Evolutionary conservation across 345 rosid species (phyloP), one percentile per base, ranked within the genome.

Genomic region (Acer negundo): DNA sequence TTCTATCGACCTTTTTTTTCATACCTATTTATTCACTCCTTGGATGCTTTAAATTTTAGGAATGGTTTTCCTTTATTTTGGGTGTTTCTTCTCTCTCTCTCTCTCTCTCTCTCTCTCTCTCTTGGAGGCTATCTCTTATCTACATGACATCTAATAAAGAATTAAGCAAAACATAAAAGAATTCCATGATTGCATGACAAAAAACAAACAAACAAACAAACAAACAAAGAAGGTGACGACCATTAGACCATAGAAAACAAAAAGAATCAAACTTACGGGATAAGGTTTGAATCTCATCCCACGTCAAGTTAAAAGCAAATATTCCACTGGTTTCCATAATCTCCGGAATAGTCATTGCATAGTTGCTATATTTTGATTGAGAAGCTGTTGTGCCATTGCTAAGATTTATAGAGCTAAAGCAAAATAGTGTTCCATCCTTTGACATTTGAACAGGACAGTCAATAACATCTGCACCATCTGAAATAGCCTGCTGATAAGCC

Each of bases 381-480:
- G 83, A 80, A 79, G 78, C 85, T 4, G 13, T 69, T 46, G 91
- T 90, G 81, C 81, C 83, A 12, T 81, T 77, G 6, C 87, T 80
- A 65, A 96, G 95, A 86, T 96, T 86, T 77, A 87, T 83, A 67
- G 90, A 78, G 77, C 84, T 67, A 66, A 86, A 73, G 84, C 99
- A 96, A 82, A 94, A 86, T 9, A 94, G 94, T 53, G 77, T 71
- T 70, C 89, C 88, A 38, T 94, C 98, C 74, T 86, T 82, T 8
- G 99, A 89, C 80, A 96, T 82, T 86, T 96, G 99, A 77, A 96
- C 87, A 72, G 97, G 85, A 75, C 99, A 96, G 77, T 91, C 98
- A 11, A 92, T 84, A 79, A 96, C 62, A 81, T 96, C 89, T 44
- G 86, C 88, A 72, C 93, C 98, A 76, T 87, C 95, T 62, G 75